phyloP scores from a whole-genome alignment of 257 asterid genomes.

The Fraxinus quadrangulata region DNA sequence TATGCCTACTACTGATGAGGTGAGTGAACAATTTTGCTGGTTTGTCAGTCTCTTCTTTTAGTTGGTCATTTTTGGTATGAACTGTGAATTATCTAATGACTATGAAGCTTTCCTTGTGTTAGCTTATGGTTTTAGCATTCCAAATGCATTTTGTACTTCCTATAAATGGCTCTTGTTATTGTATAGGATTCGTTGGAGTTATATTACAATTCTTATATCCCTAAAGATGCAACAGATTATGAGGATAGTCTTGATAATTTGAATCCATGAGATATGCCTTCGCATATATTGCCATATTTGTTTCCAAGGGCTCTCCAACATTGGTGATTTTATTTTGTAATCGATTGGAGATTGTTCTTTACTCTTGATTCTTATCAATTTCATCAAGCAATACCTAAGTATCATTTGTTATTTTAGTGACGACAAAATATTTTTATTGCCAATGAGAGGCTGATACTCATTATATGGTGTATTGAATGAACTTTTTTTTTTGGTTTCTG shows the following conservation, averaged over 20 bases:
- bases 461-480: not conserved
- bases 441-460: not conserved
- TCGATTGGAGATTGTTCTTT: not conserved
- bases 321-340: not conserved
- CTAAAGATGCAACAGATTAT: not conserved
- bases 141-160: not conserved
- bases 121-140: not conserved
- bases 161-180: not conserved
- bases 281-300: not conserved
- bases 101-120: not conserved
- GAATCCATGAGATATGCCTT: not conserved
- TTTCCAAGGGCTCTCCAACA: not conserved
- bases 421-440: not conserved
- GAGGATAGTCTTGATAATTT: not conserved
- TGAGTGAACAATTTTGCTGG: constrained; percentile 27
- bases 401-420: not conserved
- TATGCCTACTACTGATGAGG: constrained; percentile 29
- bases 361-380: not conserved
- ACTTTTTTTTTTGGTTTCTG: constrained; percentile 8
- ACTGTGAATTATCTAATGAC: not conserved
- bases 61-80: not conserved
- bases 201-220: not conserved
- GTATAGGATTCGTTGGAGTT: no score
- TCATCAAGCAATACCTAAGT: not conserved
- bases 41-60: not conserved